These are phyloP conservation scores for Phlyctochytrium bullatum DNA, from an alignment of 192 early-diverging fungal genomes.

Conservation along the genomic window DNA sequence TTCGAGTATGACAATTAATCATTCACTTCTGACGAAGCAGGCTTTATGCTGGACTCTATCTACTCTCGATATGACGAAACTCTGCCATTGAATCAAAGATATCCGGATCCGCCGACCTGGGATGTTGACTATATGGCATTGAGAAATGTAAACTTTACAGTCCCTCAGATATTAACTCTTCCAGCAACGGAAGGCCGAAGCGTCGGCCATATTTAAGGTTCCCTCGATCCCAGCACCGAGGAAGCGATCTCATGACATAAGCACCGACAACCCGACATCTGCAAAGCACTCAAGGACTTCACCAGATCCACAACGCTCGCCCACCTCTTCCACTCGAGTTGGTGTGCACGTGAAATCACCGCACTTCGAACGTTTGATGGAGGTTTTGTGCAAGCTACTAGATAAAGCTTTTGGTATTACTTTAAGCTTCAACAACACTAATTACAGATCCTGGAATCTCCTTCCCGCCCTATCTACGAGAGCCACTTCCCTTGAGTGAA, in stretches of 20 bases:
- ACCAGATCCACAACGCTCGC: neutral
- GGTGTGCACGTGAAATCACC: conserved; percentile 1
- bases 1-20: too few relatives aligned
- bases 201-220: neutral
- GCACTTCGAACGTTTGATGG: neutral
- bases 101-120: conserved; percentile 3
- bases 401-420: neutral
- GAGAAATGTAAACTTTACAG: neutral
- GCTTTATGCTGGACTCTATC: neutral
- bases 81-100: neutral
- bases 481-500: too few relatives aligned
- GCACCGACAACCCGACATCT: neutral
- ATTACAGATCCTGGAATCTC: too few relatives aligned
- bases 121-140: neutral
- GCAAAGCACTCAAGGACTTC: neutral
- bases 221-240: neutral
- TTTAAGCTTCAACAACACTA: too few relatives aligned
- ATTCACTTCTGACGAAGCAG: too few relatives aligned
- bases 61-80: neutral
- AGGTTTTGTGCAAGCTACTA: neutral
- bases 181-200: neutral
- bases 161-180: neutral
- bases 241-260: neutral
- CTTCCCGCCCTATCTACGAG: conserved; percentile 1
- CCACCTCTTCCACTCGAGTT: neutral